Percentiles rank a stretch among this genome's conserved stretches.
Evolutionary conservation across 1,284 basidiomycete species (phyloP).

Genomic region (Marasmius fiardii): DNA sequence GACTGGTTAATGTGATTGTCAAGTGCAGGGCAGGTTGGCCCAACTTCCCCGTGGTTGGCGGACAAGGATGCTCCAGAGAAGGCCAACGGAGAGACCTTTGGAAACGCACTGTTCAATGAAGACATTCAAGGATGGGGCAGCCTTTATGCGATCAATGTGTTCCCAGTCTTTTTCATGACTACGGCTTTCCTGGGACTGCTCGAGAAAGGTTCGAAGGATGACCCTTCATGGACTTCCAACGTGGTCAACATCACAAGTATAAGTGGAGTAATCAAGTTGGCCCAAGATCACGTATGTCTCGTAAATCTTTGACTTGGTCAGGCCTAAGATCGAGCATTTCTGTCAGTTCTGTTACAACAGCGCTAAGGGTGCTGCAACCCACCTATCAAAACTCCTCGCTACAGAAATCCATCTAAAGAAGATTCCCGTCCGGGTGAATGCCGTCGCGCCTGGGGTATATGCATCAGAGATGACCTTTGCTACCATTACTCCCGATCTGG

Average conservation of each 20-base stretch:
- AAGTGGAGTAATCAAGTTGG: conserved; percentile 62
- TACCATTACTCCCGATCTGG: conserved; percentile 42
- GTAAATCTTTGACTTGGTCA: background rate
- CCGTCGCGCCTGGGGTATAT: conserved; percentile 72
- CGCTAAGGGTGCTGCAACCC: conserved; percentile 71
- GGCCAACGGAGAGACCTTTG: conserved; percentile 58
- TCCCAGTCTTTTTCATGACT: conserved; percentile 71
- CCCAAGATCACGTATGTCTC: conserved; percentile 69
- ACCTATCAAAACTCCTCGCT: conserved; percentile 70
- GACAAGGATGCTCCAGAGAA: conserved; percentile 52
- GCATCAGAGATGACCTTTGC: conserved; percentile 73
- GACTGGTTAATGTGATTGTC: background rate
- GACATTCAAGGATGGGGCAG: conserved; percentile 63
- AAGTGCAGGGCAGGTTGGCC: conserved; percentile 74
- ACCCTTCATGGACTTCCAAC: conserved; percentile 48
- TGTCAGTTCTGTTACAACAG: conserved; percentile 75
- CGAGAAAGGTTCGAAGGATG: conserved; percentile 62
- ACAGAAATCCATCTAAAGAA: conserved; percentile 70
- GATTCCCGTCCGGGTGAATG: conserved; percentile 67
- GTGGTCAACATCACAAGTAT: conserved; percentile 79
- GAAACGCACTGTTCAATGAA: conserved; percentile 62
- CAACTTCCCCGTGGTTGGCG: conserved; percentile 54
- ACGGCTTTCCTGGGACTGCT: conserved; percentile 74
- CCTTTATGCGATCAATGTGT: conserved; percentile 64
- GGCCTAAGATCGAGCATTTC: conserved; percentile 1